Evolutionary conservation across 495 filamentous ascomycete genomes (phyloP), one percentile per base, ranked within the genome.

Genomic region (Penicillium dipodomyicola): DNA sequence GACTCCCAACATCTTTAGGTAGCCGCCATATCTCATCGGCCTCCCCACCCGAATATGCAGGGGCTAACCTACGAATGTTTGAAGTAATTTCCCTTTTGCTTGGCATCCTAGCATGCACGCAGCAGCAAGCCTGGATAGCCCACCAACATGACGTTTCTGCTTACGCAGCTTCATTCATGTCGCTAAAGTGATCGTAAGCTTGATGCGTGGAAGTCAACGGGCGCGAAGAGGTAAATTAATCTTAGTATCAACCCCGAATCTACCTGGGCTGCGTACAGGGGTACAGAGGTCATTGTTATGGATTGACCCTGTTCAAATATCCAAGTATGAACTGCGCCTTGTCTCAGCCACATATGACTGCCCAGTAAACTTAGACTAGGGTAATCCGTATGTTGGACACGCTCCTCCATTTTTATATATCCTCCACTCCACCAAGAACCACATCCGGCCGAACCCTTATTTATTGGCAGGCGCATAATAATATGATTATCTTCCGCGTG

Each of bases 61-160:
- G 65, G 65, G 65, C 54, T 33, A 63, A 49, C 49, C 54, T 47
- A 61, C 56, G 51, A 52, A 44, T 47, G 39, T 12, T 42, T 19
- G 10, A 42, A 44, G 12, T 45, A 61, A 61, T 62, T 47, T 56
- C 59, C 52, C 30, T 33, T 37, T 23, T 25, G 9, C 55, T 59
- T 57, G 56, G 59, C 54, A 45, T 3, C 11, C 20, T 29, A 45
- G 6, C 3, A 42, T 17, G 27, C 20, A 8, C 27, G 17, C 32
- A 30, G 22, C 15, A 14, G 23, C 30, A 33, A 47, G 53, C 49
- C 29, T n/a, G 9, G n/a, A 56, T 19, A 39, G 35, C 22, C 54
- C 29, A 14, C 41, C 43, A 37, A 43, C 46, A 53, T 67, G 65
- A 67, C 65, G 65, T 63, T 60, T 67, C 43, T 5, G 63, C 57